Base-by-base conservation (phyloP, 805 yeast species). In the Candida wancherniae region DNA sequence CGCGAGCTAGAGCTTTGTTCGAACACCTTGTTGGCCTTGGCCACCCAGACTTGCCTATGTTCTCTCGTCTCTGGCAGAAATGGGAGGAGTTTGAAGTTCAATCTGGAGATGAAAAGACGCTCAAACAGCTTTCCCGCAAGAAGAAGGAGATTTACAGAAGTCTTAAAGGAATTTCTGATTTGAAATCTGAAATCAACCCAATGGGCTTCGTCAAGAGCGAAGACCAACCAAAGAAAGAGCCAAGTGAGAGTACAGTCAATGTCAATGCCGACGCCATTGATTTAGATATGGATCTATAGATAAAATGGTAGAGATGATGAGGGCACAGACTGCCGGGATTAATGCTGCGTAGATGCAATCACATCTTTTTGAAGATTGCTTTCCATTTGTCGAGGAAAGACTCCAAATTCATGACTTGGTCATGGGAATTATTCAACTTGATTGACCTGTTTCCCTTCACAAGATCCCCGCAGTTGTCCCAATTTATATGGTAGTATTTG, bases 81-180 rank as follows among this genome's bases (percentile, higher is more conserved):
- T 88, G 95, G 94, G 78, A 78, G 32, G 50, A 61, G 8, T 85
- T 87, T 52, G 97, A 88, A 50, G 51, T 83, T 19, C 64, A 71
- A 9, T 44, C 73, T 51, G 97, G 97, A 4, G 60, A 71, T 36
- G 92, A 83, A 47, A 68, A 66, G 3, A 73, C 82, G 0, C 86
- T 73, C 53, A 85, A 82, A 45, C 80, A 77, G 13, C 80, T 87
- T 88, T 52, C 85, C 15, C 58, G 79, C 26, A 61, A 63, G 39
- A 81, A 77, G 49, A 66, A 85, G 40, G 48, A 57, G 10, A 54
- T 64, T 16, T 40, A 19, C 29, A 42, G 50, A 5, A 51, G 53
- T 9, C 37, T 37, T 11, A 47, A 50, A 10, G 42, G 24, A 7
- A 19, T 34, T 11, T 28, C 34, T 1, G 40, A 34, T 9, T 19